phyloP scores from a whole-genome alignment of 768 basidiomycete genomes.

The Nidularia sp. region DNA sequence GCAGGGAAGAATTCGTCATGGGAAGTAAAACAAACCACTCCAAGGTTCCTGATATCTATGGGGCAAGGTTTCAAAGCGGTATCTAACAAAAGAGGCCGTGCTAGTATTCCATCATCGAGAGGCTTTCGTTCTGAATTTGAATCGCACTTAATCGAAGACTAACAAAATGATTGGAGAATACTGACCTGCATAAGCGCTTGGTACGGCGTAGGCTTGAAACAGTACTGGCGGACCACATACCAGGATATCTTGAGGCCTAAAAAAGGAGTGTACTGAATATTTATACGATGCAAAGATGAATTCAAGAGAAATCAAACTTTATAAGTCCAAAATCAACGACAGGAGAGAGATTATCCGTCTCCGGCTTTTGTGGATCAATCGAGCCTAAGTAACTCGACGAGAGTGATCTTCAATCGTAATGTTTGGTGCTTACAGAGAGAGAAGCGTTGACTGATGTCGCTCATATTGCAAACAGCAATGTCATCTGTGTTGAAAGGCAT shows the following conservation, averaged over 20 bases:
- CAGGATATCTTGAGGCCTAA: neutral
- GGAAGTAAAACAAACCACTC: neutral
- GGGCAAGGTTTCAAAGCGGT: neutral
- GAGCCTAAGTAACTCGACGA: neutral
- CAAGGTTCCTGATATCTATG: neutral
- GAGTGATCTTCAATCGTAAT: neutral
- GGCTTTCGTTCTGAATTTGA: neutral
- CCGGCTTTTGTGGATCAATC: neutral
- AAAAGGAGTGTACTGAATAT: neutral
- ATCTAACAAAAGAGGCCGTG: neutral
- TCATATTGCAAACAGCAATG: neutral
- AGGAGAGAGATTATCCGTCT: neutral
- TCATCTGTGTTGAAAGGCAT: neutral
- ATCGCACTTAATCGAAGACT: neutral
- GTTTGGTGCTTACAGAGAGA: neutral
- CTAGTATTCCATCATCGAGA: neutral
- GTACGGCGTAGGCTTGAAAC: neutral
- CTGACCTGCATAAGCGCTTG: neutral
- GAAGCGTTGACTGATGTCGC: neutral
- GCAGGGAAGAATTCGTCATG: neutral
- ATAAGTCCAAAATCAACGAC: neutral
- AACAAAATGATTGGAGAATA: neutral
- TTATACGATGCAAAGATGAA: neutral
- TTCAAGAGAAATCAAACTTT: neutral
- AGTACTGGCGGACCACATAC: neutral